Conservation (phyloP, 2,329 filamentous ascomycete genomes). For the Massarina eburnea region DNA sequence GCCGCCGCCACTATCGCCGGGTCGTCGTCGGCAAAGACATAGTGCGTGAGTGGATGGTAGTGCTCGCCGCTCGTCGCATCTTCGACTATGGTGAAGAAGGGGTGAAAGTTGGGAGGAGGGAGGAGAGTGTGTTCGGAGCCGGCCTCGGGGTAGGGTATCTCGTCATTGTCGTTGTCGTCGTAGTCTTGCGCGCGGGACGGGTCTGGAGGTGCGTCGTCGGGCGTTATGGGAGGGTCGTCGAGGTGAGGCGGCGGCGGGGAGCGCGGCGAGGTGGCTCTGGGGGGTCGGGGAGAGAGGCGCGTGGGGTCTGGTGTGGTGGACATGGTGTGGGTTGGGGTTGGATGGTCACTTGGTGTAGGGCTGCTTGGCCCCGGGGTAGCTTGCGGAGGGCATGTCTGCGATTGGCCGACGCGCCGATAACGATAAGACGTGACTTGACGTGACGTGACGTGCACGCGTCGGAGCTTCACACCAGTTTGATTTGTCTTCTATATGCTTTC, state of each 20-base stretch:
- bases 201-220: conserved; percentile 17
- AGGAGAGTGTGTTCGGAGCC: conserved; percentile 37
- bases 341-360: conserved; percentile 16
- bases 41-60: conserved; percentile 83
- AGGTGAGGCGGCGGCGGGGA: conserved; percentile 25
- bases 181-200: conserved; percentile 23
- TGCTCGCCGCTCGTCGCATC: conserved; percentile 73
- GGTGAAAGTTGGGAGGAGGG: conserved; percentile 63
- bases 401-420: not conserved
- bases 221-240: conserved; percentile 22
- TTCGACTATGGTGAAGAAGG: conserved; percentile 83
- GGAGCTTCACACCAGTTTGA: not conserved
- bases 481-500: not conserved
- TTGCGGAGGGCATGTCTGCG: conserved; percentile 2
- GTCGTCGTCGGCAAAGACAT: conserved; percentile 93
- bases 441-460: not conserved
- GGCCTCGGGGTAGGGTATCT: conserved; percentile 38
- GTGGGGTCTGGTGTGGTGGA: conserved; percentile 25
- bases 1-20: conserved; percentile 72
- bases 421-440: not conserved
- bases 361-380: conserved; percentile 22
- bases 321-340: conserved; percentile 27
- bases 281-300: conserved; percentile 18
- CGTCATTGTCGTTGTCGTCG: conserved; percentile 28
- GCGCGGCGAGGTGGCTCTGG: conserved; percentile 24